Percentiles rank a stretch among this genome's conserved stretches.
Evolutionary conservation across 2,329 filamentous ascomycete species (phyloP).

Genomic region (Echinosphaeria canescens): DNA sequence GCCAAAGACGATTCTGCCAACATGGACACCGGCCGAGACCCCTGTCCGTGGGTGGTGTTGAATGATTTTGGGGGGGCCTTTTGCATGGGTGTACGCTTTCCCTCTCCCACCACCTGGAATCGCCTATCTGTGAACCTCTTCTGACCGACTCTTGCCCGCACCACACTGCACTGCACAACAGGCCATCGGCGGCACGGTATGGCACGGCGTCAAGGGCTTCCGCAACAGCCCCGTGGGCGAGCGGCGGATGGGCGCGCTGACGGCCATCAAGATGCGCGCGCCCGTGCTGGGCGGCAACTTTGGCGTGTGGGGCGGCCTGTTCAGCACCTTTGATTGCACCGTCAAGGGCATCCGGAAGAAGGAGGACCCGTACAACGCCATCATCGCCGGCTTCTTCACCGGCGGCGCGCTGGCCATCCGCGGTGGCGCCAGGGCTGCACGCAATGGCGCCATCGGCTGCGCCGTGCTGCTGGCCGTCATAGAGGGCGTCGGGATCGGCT

Average conservation of each 20-base stretch:
- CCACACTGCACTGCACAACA: conserved; percentile 10
- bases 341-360: conserved; percentile 89
- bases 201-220: conserved; percentile 95
- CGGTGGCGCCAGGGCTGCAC: conserved; percentile 76
- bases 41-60: conserved; percentile 88
- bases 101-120: conserved; percentile 3
- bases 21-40: conserved; percentile 94
- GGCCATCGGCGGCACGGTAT: conserved; percentile 65
- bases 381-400: conserved; percentile 94
- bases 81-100: conserved; percentile 65
- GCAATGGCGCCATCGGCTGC: conserved; percentile 93
- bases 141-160: background rate
- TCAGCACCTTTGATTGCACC: conserved; percentile 90
- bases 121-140: too few species aligned
- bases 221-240: conserved; percentile 82
- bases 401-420: conserved; percentile 80
- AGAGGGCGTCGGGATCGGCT: conserved; percentile 84
- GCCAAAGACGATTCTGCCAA: too few species aligned
- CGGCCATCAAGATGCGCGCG: conserved; percentile 91
- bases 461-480: conserved; percentile 89
- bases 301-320: conserved; percentile 82
- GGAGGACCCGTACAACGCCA: conserved; percentile 96
- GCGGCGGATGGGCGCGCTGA: conserved; percentile 84
- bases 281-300: conserved; percentile 96
- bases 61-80: conserved; percentile 98